Evolutionary conservation across 2,329 filamentous ascomycete species (phyloP).

Genomic region (Bertia moriformis): DNA sequence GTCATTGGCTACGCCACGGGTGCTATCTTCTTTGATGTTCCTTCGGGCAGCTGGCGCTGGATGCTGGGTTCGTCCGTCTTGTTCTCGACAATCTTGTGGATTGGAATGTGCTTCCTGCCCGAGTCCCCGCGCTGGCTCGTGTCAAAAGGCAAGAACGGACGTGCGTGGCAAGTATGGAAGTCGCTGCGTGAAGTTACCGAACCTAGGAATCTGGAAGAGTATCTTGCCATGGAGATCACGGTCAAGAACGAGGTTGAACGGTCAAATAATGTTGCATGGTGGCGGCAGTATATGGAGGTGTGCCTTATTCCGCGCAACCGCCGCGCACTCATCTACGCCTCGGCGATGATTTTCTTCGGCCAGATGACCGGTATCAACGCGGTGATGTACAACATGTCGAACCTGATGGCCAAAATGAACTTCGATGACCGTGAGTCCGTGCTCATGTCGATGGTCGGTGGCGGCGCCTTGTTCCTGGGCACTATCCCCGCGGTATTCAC

Average conservation of each 20-base stretch:
- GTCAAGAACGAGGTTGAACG: constrained; percentile 38
- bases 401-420: constrained; percentile 53
- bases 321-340: constrained; percentile 51
- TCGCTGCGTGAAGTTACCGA: constrained; percentile 48
- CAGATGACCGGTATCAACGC: constrained; percentile 60
- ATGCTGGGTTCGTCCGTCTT: constrained; percentile 60
- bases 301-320: constrained; percentile 56
- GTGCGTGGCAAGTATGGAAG: constrained; percentile 58
- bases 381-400: constrained; percentile 60
- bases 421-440: constrained; percentile 47
- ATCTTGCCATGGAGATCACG: constrained; percentile 56
- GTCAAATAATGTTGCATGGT: constrained; percentile 36
- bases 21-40: constrained; percentile 59
- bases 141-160: constrained; percentile 45
- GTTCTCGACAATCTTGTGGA: constrained; percentile 48
- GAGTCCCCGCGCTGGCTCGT: constrained; percentile 57
- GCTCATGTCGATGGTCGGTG: constrained; percentile 65
- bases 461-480: constrained; percentile 50
- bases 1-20: constrained; percentile 61
- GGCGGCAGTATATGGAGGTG: constrained; percentile 64
- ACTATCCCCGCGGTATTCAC: constrained; percentile 54
- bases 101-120: constrained; percentile 58
- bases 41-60: constrained; percentile 57
- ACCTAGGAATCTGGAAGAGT: constrained; percentile 49
- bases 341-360: constrained; percentile 55